Conservation (phyloP, 1,284 basidiomycete species). For the Apiotrichum akiyoshidainum region DNA sequence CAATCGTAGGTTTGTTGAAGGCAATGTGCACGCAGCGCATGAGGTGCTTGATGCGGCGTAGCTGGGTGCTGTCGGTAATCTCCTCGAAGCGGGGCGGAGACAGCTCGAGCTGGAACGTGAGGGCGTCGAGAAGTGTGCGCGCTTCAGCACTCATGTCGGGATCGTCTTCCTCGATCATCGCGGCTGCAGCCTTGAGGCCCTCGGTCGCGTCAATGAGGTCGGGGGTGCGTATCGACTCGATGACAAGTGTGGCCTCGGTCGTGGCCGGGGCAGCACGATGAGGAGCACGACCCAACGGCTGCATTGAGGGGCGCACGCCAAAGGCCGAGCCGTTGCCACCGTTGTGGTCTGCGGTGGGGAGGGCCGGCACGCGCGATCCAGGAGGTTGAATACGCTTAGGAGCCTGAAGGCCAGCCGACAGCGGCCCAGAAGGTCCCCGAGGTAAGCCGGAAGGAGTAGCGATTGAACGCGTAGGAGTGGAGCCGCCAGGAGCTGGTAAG, state of each 20-base stretch:
- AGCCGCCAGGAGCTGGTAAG: background rate
- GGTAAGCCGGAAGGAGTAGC: conserved; percentile 16
- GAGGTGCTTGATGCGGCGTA: conserved; percentile 84
- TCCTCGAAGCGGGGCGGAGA: conserved; percentile 60
- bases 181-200: conserved; percentile 86
- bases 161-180: conserved; percentile 68
- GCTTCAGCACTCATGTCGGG: conserved; percentile 54
- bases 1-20: conserved; percentile 12
- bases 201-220: conserved; percentile 85
- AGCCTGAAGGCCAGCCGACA: background rate
- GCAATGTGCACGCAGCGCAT: conserved; percentile 65
- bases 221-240: conserved; percentile 52
- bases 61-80: conserved; percentile 68
- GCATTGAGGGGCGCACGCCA: conserved; percentile 20
- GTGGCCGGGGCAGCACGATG: background rate
- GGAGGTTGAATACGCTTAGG: background rate
- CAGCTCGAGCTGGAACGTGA: conserved; percentile 46
- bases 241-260: conserved; percentile 17
- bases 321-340: background rate
- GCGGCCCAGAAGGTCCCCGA: background rate
- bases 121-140: conserved; percentile 73
- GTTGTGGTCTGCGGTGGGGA: conserved; percentile 7
- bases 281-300: conserved; percentile 22
- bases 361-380: background rate
- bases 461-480: conserved; percentile 13